These are phyloP conservation scores for Saraca asoca DNA, from an alignment of 331 rosid species.

Conservation along the genomic window DNA sequence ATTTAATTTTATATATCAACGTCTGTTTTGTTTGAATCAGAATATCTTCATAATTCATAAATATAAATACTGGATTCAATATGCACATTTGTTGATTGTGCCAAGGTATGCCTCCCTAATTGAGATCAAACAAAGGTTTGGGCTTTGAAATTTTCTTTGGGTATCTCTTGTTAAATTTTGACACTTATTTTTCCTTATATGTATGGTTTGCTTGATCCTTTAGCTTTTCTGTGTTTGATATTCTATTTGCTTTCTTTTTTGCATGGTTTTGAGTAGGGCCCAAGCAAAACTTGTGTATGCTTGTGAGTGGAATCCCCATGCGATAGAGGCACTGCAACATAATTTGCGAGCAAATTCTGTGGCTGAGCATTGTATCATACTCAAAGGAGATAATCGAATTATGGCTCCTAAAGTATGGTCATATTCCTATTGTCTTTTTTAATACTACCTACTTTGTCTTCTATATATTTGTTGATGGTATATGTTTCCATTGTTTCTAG, in stretches of 20 bases:
- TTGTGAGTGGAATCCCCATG: constrained; percentile 95
- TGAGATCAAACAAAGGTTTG: constrained; percentile 8
- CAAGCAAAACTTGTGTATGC: constrained; percentile 81
- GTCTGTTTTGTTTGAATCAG: not conserved
- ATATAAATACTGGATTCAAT: constrained; percentile 21
- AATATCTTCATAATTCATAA: not conserved
- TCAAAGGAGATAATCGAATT: constrained; percentile 80
- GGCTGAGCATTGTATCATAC: constrained; percentile 63
- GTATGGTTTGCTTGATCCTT: constrained; percentile 27
- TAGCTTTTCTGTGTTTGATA: constrained; percentile 20
- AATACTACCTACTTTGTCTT: not conserved
- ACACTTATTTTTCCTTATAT: not conserved
- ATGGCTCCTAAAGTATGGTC: constrained; percentile 72
- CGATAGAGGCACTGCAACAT: constrained; percentile 71
- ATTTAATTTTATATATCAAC: not conserved
- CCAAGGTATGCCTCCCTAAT: constrained; percentile 11
- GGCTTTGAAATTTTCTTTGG: constrained; percentile 1
- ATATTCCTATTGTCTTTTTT: not conserved
- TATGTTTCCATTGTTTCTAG: not conserved
- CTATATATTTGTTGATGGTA: not conserved
- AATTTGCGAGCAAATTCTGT: constrained; percentile 75
- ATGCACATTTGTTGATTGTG: constrained; percentile 21
- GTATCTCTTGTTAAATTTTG: not conserved
- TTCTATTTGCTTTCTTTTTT: constrained; percentile 12
- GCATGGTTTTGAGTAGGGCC: constrained; percentile 64